Evolutionary conservation across 179 eudicot species (phyloP), one percentile per base, ranked within the genome.

Genomic region (Amaranthus tricolor): DNA sequence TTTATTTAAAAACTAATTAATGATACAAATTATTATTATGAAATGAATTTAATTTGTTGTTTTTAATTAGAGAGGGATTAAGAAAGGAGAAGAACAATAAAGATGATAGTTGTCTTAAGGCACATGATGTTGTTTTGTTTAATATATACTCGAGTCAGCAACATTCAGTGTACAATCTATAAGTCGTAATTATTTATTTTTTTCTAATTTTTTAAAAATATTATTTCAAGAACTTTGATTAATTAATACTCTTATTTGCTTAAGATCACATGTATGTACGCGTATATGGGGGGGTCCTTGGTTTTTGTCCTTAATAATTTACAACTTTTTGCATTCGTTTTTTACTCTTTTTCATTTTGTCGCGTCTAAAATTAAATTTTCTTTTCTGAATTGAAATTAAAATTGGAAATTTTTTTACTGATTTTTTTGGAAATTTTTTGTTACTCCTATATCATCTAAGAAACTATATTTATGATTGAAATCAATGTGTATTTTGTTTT

Each of bases 241-340:
- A 44, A 53, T 31, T 31, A 31, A 31, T 31, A 31, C 40, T 31
- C 40, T 31, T 58, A 43, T 52, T 45, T 72, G 76, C 60, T 78
- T n/a, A 74, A 59, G 57, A 17, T 78, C 84, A 82, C 84, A 82
- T 82, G 81, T 71, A 45, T 79, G 73, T 78, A 74, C 79, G 81
- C 73, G 40, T 31, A 47, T 74, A 31, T 55, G 66, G 70, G 84
- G 84, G 81, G 78, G 76, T 71, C 65, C 76, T 69, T 57, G 60
- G 12, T 74, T 68, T 74, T 77, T 73, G 66, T 68, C 68, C 54
- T 59, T 31, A 73, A 68, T 47, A 59, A 77, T 68, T 77, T 53
- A 69, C 53, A 62, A 48, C 66, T 62, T 72, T 56, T 13, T 49
- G 59, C 47, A 7, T 49, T 40, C 62, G 31, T 54, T 63, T 63